Percentiles rank a stretch among this genome's conserved stretches.
Conservation (phyloP, 202 grass and related monocot genomes). For the Brachypodium distachyon region DNA sequence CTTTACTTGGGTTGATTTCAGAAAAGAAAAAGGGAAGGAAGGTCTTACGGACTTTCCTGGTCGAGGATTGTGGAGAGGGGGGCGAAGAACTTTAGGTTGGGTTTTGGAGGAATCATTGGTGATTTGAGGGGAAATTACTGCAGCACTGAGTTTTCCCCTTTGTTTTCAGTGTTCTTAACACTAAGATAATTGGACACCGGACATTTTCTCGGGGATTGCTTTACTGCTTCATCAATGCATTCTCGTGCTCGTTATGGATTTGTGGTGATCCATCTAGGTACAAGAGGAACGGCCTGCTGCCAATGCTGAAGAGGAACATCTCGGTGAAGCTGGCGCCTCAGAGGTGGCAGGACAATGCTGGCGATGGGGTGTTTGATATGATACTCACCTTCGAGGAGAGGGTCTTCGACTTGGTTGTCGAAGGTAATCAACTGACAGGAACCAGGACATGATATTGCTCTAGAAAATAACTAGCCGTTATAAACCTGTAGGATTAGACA, state of each 20-base stretch:
- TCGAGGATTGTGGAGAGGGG: not conserved
- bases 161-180: not conserved
- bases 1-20: not conserved
- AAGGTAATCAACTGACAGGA: conserved; percentile 43
- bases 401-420: conserved; percentile 75
- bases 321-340: conserved; percentile 71
- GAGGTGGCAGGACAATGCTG: conserved; percentile 78
- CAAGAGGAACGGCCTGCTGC: conserved; percentile 89
- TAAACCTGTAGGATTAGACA: not conserved
- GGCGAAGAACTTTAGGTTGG: not conserved
- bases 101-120: not conserved
- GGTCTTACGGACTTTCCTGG: not conserved
- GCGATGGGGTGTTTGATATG: conserved; percentile 72
- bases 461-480: not conserved
- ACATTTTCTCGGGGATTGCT: not conserved
- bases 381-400: conserved; percentile 88
- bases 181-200: not conserved
- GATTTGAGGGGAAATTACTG: not conserved
- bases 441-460: not conserved
- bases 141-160: not conserved
- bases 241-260: not conserved
- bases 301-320: conserved; percentile 91
- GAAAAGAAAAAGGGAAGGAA: not conserved
- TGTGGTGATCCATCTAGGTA: conserved; percentile 40
- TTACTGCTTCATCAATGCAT: not conserved